Base-by-base conservation (phyloP, 2,329 filamentous ascomycete genomes). In the Fusarium sarcochroum region DNA sequence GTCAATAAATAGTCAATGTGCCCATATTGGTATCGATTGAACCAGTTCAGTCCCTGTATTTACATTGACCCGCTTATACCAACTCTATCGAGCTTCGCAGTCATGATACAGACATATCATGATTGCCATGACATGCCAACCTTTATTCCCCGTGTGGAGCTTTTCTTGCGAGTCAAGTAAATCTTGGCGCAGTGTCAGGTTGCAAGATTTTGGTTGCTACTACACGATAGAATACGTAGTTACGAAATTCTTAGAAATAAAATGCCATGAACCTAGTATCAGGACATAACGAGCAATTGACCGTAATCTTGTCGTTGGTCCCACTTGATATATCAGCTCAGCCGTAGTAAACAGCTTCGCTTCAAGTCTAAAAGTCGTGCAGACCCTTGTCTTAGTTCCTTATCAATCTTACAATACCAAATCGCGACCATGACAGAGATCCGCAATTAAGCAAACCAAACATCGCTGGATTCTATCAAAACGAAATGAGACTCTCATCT, bases 131-230 rank as follows among this genome's bases (percentile, higher is more conserved):
- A 48, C 40, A 63, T 37, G 44, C 32, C 18, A 23, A 63, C 51
- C 59, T 66, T 27, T 44, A 58, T 47, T 40, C 50, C 37, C 44
- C 13, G 40, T 18, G 66, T 69, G 66, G 66, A 55, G 37, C 41
- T 37, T 50, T 47, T 51, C 40, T 3, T 64, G 61, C 41, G 61
- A 52, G 52, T 32, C 61, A 32, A 47, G 34, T 20, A 63, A 41
- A 59, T 34, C 59, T 64, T 64, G 61, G 46, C 61, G 53, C 44
- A 46, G 47, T 44, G 30, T 47, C 61, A 52, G 60, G 58, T 58
- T 41, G 49, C 60, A 41, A 63, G 45, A 44, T 45, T 63, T 30
- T 14, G n/a, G 40, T 46, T 60, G 17, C 21, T 42, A 51, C 60
- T 64, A 41, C 27, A 30, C 27, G 10, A 30, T 49, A 50, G 58